Base-by-base conservation (phyloP, 305 asterid species). In the Rubia balearica region DNA sequence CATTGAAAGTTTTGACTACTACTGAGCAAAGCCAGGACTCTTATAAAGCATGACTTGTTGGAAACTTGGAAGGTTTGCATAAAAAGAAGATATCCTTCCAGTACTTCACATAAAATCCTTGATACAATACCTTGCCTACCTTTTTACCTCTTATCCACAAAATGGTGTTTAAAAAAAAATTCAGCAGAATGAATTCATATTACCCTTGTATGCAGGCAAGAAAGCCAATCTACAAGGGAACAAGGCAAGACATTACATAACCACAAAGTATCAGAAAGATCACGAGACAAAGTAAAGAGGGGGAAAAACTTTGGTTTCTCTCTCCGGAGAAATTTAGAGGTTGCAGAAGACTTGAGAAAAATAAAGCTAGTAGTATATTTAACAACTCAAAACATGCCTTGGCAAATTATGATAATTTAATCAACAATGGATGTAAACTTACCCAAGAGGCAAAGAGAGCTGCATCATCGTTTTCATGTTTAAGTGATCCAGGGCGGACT, bases 401-500 rank as follows among this genome's bases (percentile, higher is more conserved):
- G 5, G 43, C 4, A 63, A 24, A 11, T 9, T 64, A 17, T 17
- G 27, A 63, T 63, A 63, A 24, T 24, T 40, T 38, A 65, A 40
- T 6, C 14, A 17, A 69, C 38, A 68, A 69, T 48, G 72, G 51
- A 77, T 22, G 72, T 22, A 71, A 79, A 81, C 95, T 88, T 69
- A 89, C 99, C 99, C 98, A 94, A 69, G 97, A 87, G 24, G 98
- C 98, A 78, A 85, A 89, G 76, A 82, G 75, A 64, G 80, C 80
- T 33, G 99, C 99, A 74, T 94, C 98, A 73, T 88, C 95, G 6
- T 79, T 62, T 81, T 94, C 99, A 76, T 94, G 96, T 80, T 56
- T 83, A 75, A 94, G 88, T 57, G 99, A 94, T 43, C 96, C 99
- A 43, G 99, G 97, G 64, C 88, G 94, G 75, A 83, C 92, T 87